These are phyloP conservation scores for Thalia dealbata DNA, from an alignment of 176 grass and related monocot genomes.

Conservation along the genomic window DNA sequence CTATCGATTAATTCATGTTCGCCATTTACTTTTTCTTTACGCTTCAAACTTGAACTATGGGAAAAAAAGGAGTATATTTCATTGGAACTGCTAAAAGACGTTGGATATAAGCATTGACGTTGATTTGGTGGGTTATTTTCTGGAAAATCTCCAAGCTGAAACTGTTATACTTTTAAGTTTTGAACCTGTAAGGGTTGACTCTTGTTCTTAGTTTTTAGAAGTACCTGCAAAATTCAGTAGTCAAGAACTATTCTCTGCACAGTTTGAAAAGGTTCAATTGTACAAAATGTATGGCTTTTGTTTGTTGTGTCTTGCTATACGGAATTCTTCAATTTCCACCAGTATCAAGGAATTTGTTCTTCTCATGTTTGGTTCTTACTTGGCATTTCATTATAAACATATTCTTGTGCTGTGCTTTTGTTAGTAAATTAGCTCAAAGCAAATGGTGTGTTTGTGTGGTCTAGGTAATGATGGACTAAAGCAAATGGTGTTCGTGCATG, in stretches of 20 bases:
- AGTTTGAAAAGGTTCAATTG: no score
- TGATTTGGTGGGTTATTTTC: no score
- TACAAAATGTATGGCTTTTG: background rate
- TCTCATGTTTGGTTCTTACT: background rate
- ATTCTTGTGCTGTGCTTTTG: background rate
- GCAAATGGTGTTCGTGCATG: background rate
- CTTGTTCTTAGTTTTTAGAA: no score
- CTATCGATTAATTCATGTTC: background rate
- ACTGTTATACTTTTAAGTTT: no score
- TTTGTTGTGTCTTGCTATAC: background rate
- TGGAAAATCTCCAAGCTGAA: no score
- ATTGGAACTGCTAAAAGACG: background rate
- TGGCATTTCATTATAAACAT: background rate
- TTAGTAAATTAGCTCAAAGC: no score
- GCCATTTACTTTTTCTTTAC: background rate
- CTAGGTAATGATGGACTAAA: constrained; percentile 80
- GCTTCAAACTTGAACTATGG: background rate
- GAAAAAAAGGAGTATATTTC: background rate
- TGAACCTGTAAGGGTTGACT: no score
- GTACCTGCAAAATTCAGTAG: background rate
- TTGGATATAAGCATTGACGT: background rate
- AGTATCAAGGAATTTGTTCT: background rate
- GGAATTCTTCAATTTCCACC: background rate
- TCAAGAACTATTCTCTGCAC: background rate
- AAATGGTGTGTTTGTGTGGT: no score